Percentiles rank a stretch among this genome's conserved stretches.
Conservation (phyloP, 768 basidiomycete species). For the Leccinum truebloodii region DNA sequence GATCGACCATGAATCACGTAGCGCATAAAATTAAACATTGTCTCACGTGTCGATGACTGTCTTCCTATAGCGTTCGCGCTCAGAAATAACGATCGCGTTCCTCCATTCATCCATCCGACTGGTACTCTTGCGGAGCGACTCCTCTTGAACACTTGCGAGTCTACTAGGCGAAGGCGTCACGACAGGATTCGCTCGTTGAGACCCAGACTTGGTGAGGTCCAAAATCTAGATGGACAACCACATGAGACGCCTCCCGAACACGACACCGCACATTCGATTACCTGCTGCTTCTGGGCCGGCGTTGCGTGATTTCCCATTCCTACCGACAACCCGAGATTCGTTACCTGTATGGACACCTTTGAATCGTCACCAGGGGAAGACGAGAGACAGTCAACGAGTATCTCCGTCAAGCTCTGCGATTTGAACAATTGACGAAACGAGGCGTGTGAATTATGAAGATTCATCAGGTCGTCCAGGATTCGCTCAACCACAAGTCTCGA, state of each 20-base stretch:
- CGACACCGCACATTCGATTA: slow-evolving; percentile 27
- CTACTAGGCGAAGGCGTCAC: slow-evolving; percentile 9
- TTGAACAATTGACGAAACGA: slow-evolving; percentile 74
- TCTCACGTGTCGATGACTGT: slow-evolving; percentile 67
- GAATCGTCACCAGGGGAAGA: slow-evolving; percentile 35
- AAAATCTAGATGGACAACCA: slow-evolving; percentile 45
- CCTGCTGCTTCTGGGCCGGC: slow-evolving; percentile 72
- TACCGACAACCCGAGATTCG: slow-evolving; percentile 67
- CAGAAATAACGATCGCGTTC: slow-evolving; percentile 63
- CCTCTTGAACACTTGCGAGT: slow-evolving; percentile 26
- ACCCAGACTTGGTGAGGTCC: slow-evolving; percentile 47
- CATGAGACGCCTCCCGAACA: slow-evolving; percentile 5
- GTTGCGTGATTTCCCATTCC: slow-evolving; percentile 64
- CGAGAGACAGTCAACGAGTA: slow-evolving; percentile 67
- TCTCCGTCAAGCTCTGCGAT: slow-evolving; percentile 66
- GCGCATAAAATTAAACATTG: not conserved
- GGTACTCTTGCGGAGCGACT: slow-evolving; percentile 60
- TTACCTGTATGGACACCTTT: slow-evolving; percentile 61
- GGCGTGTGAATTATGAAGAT: slow-evolving; percentile 60
- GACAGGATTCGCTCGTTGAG: slow-evolving; percentile 2
- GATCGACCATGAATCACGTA: slow-evolving; percentile 1
- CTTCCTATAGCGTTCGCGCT: slow-evolving; percentile 72
- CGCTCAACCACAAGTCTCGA: slow-evolving; percentile 20
- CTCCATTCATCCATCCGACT: slow-evolving; percentile 72
- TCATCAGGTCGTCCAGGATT: slow-evolving; percentile 67